A percentile compares a stretch with the other conserved stretches of the same genome.
Evolutionary conservation across 2,329 filamentous ascomycete species (phyloP).

Genomic region (Nemania sp.): DNA sequence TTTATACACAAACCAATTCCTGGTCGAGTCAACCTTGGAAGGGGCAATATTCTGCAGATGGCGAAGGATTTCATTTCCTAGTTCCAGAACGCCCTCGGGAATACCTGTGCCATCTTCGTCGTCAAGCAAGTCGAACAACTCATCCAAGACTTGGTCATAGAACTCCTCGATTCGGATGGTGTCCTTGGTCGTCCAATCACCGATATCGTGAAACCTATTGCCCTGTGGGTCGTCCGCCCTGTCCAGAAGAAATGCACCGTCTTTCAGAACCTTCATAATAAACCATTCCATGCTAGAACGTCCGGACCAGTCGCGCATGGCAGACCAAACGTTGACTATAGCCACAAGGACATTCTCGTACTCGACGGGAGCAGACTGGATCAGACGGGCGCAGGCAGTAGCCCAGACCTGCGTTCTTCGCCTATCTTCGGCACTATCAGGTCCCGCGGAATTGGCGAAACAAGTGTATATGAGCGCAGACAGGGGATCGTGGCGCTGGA

Average conservation of each 20-base stretch:
- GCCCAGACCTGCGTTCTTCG: constrained; percentile 86
- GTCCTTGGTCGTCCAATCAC: constrained; percentile 75
- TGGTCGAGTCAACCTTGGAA: constrained; percentile 68
- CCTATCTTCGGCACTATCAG: constrained; percentile 78
- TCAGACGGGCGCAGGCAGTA: constrained; percentile 79
- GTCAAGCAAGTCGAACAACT: constrained; percentile 83
- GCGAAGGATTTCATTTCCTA: constrained; percentile 80
- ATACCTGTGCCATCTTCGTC: constrained; percentile 83
- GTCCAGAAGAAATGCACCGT: constrained; percentile 88
- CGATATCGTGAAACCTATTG: constrained; percentile 66
- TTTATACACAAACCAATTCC: constrained; percentile 82
- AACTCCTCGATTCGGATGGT: constrained; percentile 85
- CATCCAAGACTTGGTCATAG: constrained; percentile 78
- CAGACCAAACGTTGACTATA: constrained; percentile 84
- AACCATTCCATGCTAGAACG: constrained; percentile 90
- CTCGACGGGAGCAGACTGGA: constrained; percentile 61
- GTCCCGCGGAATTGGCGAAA: constrained; percentile 83
- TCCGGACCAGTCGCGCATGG: constrained; percentile 86
- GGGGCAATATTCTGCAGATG: constrained; percentile 67
- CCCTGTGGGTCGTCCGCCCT: constrained; percentile 78
- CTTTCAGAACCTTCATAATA: constrained; percentile 90
- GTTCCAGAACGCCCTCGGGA: constrained; percentile 79
- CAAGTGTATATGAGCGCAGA: constrained; percentile 85
- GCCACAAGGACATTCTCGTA: constrained; percentile 71
- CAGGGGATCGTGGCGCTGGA: constrained; percentile 85